Conservation (phyloP, 2,329 filamentous ascomycete genomes). For the Aspergillus sclerotialis region DNA sequence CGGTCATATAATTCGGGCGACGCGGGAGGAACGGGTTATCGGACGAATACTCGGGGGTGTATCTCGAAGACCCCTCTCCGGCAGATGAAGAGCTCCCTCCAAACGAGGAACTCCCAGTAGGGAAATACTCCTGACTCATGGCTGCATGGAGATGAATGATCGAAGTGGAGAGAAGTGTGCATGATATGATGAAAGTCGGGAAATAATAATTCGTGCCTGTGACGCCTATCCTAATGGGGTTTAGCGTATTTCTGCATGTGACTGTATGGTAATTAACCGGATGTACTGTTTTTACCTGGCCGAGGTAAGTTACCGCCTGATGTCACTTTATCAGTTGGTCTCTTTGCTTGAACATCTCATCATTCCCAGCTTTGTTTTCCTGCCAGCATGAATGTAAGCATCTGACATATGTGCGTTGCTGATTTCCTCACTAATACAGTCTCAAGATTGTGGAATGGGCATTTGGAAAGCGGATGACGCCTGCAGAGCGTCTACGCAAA, state of each 20-base stretch:
- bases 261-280: constrained; percentile 9
- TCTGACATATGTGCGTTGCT: not conserved
- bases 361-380: constrained; percentile 1
- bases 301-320: constrained; percentile 15
- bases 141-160: constrained; percentile 8
- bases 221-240: too few species aligned
- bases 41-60: constrained; percentile 17
- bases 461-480: constrained; percentile 98
- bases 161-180: constrained; percentile 6
- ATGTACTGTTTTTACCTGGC: constrained; percentile 6
- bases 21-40: constrained; percentile 22
- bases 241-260: constrained; percentile 11
- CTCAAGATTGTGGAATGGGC: constrained; percentile 92
- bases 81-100: constrained; percentile 26
- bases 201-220: too few species aligned
- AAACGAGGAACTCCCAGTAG: constrained; percentile 26
- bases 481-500: constrained; percentile 57
- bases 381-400: constrained; percentile 38
- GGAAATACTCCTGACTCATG: constrained; percentile 40
- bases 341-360: too few species aligned
- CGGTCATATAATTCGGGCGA: constrained; percentile 67
- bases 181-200: too few species aligned
- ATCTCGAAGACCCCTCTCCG: constrained; percentile 30
- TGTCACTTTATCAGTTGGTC: constrained; percentile 16
- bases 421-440: constrained; percentile 8